Evolutionary conservation across 1,284 basidiomycete genomes (phyloP).

Genomic region (Apiotrichum gamsii): DNA sequence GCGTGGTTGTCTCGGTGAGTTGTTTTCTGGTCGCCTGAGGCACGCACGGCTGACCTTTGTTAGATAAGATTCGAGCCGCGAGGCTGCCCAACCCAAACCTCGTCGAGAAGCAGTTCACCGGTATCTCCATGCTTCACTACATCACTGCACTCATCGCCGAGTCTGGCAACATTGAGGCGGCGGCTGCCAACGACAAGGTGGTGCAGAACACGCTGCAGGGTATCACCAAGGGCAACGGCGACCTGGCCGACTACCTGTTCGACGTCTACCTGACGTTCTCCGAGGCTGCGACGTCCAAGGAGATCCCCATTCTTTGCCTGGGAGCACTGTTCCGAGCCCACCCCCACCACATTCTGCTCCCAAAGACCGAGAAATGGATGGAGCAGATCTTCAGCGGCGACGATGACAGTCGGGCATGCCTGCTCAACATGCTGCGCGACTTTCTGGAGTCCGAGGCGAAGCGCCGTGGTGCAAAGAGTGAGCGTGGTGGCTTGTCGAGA

Average conservation of each 20-base stretch:
- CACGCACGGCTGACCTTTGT: too few species aligned
- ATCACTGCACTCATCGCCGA: slow-evolving; percentile 80
- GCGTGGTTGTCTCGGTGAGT: slow-evolving; percentile 70
- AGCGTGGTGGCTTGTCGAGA: neutral
- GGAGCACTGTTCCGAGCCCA: slow-evolving; percentile 89
- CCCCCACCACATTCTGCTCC: slow-evolving; percentile 77
- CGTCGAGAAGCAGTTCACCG: too few species aligned
- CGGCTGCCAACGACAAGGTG: slow-evolving; percentile 59
- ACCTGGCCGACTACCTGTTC: slow-evolving; percentile 78
- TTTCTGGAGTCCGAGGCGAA: slow-evolving; percentile 74
- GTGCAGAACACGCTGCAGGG: slow-evolving; percentile 32
- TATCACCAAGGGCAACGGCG: slow-evolving; percentile 7
- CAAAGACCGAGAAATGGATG: slow-evolving; percentile 76
- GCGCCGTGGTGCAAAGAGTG: slow-evolving; percentile 49
- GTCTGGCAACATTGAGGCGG: slow-evolving; percentile 75
- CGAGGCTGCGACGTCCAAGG: slow-evolving; percentile 20
- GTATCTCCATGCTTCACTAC: slow-evolving; percentile 58
- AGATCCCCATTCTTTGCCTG: slow-evolving; percentile 58
- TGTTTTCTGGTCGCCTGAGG: neutral
- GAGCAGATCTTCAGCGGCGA: slow-evolving; percentile 70
- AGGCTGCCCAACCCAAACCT: too few species aligned
- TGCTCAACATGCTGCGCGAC: slow-evolving; percentile 84
- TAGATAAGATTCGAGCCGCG: too few species aligned
- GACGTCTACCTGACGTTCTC: slow-evolving; percentile 55
- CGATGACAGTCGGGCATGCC: slow-evolving; percentile 62